Percentiles rank a stretch among this genome's conserved stretches.
Conservation (phyloP, 495 filamentous ascomycete genomes). For the Podospora tetraspora region DNA sequence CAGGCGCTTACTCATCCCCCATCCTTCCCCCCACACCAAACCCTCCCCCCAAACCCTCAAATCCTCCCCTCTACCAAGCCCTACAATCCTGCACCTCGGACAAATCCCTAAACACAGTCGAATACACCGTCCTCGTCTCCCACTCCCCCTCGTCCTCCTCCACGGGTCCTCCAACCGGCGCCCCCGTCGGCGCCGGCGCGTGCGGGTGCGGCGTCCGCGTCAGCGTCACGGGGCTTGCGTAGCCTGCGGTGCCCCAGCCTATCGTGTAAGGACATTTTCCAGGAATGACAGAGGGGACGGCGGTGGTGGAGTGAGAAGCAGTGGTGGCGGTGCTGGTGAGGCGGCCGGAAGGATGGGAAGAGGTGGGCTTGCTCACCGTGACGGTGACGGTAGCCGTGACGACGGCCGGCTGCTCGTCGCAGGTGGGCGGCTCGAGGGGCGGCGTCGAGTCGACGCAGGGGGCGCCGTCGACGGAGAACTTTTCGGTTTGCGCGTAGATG, state of each 20-base stretch:
- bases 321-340: background rate
- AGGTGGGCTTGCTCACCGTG: conserved; percentile 26
- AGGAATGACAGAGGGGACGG: conserved; percentile 7
- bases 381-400: conserved; percentile 31
- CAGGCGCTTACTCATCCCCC: background rate
- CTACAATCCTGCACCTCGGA: conserved; percentile 17
- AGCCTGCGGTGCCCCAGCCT: conserved; percentile 26
- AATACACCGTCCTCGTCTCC: conserved; percentile 23
- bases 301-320: background rate
- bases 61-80: background rate
- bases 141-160: conserved; percentile 3
- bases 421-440: conserved; percentile 12
- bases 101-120: conserved; percentile 26
- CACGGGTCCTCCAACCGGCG: background rate
- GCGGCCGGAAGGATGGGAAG: conserved; percentile 11
- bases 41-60: background rate
- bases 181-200: conserved; percentile 12
- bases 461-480: conserved; percentile 34
- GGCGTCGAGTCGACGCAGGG: conserved; percentile 17
- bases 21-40: background rate
- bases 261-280: conserved; percentile 29
- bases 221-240: conserved; percentile 22
- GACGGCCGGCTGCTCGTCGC: conserved; percentile 21
- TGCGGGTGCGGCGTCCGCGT: conserved; percentile 17
- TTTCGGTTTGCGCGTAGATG: conserved; percentile 43